phyloP scores from a whole-genome alignment of 306 rosid species.

The Fragaria iinumae region DNA sequence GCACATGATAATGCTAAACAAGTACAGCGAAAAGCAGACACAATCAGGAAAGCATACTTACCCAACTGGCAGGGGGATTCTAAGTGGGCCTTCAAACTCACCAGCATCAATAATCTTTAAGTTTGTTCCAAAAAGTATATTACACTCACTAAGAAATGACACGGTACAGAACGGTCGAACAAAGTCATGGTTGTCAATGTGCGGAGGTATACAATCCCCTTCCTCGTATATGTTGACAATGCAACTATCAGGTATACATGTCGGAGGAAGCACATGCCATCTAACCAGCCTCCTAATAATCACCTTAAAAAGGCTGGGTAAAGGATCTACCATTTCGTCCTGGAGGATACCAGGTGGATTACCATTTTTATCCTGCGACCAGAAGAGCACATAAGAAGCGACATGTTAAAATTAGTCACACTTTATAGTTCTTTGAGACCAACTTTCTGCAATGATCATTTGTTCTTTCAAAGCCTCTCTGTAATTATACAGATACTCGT shows the following conservation, averaged over 20 bases:
- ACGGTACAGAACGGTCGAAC: constrained; percentile 96
- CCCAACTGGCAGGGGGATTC: constrained; percentile 83
- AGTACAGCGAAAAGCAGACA: constrained; percentile 7
- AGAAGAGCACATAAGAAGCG: constrained; percentile 13
- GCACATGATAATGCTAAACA: constrained; percentile 8
- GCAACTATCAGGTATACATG: constrained; percentile 95
- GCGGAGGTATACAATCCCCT: constrained; percentile 98
- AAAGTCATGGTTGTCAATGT: constrained; percentile 91
- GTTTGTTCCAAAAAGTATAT: constrained; percentile 80
- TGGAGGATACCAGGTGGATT: constrained; percentile 91
- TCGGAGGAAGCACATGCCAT: constrained; percentile 92
- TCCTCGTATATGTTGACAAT: constrained; percentile 90
- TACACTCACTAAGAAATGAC: constrained; percentile 88
- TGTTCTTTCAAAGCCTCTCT: neutral
- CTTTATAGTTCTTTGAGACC: constrained; percentile 11
- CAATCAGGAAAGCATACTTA: constrained; percentile 35
- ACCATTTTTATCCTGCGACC: constrained; percentile 77
- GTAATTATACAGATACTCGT: constrained; percentile 2
- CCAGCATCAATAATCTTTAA: constrained; percentile 59
- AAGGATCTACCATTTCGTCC: constrained; percentile 55
- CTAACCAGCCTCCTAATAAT: constrained; percentile 75
- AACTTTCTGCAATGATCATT: neutral
- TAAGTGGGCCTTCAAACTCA: constrained; percentile 60
- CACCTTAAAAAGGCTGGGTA: constrained; percentile 88
- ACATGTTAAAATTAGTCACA: constrained; percentile 9